A percentile compares a stretch with the other conserved stretches of the same genome.
These are phyloP conservation scores for Colletotrichum sidae DNA, from an alignment of 2,329 filamentous ascomycete species.

Conservation along the genomic window DNA sequence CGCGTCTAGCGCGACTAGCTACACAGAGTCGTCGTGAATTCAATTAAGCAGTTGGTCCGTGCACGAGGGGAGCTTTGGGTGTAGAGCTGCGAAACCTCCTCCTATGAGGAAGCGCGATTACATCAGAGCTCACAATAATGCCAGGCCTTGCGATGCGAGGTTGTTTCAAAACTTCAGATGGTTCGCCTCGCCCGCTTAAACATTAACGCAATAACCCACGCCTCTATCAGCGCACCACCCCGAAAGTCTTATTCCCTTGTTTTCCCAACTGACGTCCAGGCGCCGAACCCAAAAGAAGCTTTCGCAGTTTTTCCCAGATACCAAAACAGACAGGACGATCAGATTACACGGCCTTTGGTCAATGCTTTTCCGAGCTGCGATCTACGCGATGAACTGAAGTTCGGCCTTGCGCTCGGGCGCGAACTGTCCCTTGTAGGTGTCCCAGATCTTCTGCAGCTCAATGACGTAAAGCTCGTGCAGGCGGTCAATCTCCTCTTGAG, in stretches of 20 bases:
- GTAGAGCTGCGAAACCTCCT: neutral
- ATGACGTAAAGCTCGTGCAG: conserved; percentile 83
- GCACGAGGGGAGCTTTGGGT: neutral
- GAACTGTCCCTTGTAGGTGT: conserved; percentile 83
- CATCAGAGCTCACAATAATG: too few species aligned
- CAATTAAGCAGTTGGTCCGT: conserved; percentile 5
- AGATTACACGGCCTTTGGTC: too few species aligned
- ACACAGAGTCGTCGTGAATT: conserved; percentile 15
- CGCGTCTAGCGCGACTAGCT: conserved; percentile 29
- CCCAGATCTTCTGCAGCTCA: conserved; percentile 80
- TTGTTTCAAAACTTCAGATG: conserved; percentile 5
- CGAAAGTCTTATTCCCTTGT: conserved; percentile 5
- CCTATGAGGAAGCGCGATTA: neutral
- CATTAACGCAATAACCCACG: neutral
- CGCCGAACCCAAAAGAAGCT: conserved; percentile 8
- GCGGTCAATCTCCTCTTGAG: conserved; percentile 80
- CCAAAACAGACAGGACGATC: too few species aligned
- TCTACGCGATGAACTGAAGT: conserved; percentile 72
- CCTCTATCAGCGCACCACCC: neutral
- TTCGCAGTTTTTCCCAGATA: neutral
- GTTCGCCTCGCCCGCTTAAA: too few species aligned
- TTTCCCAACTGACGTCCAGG: conserved; percentile 3
- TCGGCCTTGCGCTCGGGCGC: conserved; percentile 72
- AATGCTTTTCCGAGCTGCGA: too few species aligned
- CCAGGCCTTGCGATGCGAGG: neutral